These are phyloP conservation scores for Neurospora tetraspora DNA, from an alignment of 495 filamentous ascomycete species.

Conservation along the genomic window DNA sequence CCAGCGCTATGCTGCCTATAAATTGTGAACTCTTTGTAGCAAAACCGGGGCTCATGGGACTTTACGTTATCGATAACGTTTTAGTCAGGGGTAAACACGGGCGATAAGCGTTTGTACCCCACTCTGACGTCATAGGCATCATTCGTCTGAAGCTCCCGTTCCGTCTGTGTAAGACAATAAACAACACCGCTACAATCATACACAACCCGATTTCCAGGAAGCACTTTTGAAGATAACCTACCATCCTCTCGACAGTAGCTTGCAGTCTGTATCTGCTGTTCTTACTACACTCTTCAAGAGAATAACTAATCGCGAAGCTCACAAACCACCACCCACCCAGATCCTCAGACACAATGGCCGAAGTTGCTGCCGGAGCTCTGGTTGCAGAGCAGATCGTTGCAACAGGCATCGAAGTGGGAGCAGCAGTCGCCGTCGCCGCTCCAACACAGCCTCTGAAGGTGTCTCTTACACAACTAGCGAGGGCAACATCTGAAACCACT, in stretches of 20 bases:
- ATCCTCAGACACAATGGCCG: constrained; percentile 20
- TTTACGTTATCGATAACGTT: not conserved
- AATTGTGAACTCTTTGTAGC: not conserved
- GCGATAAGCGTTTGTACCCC: not conserved
- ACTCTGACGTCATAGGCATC: not conserved
- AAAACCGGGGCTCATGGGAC: not conserved
- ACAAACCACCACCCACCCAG: not conserved
- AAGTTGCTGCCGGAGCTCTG: constrained; percentile 27
- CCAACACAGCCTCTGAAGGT: constrained; percentile 35
- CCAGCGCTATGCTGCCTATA: not conserved
- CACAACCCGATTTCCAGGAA: not conserved
- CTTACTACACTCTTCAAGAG: too few relatives aligned
- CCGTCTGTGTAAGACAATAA: not conserved
- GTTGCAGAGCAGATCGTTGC: constrained; percentile 35
- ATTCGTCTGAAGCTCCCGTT: not conserved
- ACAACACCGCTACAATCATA: not conserved
- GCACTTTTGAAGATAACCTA: not conserved
- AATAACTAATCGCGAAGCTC: not conserved
- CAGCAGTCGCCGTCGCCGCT: constrained; percentile 24
- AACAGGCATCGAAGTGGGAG: constrained; percentile 30
- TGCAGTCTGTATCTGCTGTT: not conserved
- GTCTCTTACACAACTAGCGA: constrained; percentile 29
- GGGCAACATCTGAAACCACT: constrained; percentile 10
- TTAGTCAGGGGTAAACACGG: not conserved
- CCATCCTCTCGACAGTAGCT: not conserved